Percentiles rank a stretch among this genome's conserved stretches.
Evolutionary conservation across 495 filamentous ascomycete genomes (phyloP).

Genomic region (Neurospora sp.): DNA sequence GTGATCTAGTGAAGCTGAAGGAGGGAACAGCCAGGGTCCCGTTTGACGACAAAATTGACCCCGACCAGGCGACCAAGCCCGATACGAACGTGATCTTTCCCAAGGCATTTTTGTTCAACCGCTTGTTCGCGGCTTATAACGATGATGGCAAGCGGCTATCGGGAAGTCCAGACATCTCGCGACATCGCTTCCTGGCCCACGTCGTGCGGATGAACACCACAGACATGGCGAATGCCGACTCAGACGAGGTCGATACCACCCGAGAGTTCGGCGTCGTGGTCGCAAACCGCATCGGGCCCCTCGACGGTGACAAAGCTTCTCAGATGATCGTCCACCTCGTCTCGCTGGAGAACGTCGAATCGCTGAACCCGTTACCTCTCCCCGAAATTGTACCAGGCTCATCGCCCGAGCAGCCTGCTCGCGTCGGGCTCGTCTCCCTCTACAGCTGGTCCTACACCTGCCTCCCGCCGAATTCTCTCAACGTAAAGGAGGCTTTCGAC

Average conservation of each 20-base stretch:
- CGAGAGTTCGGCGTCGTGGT: neutral
- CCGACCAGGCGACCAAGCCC: neutral
- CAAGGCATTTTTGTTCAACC: neutral
- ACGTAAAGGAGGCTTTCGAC: constrained; percentile 18
- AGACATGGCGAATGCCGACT: neutral
- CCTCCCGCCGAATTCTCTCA: constrained; percentile 25
- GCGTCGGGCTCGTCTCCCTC: constrained; percentile 30
- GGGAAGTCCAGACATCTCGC: neutral
- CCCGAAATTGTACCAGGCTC: neutral
- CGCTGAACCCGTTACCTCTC: neutral
- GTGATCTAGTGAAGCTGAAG: neutral
- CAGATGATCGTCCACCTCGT: constrained; percentile 26
- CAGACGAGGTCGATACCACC: constrained; percentile 1
- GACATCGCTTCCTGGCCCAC: constrained; percentile 30
- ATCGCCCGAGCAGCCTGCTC: neutral
- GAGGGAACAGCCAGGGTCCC: neutral
- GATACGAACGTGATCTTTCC: neutral
- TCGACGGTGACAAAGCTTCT: neutral
- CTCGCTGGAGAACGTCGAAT: constrained; percentile 18
- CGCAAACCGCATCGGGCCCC: neutral
- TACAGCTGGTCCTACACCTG: constrained; percentile 36
- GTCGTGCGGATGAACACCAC: constrained; percentile 30
- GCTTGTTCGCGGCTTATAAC: neutral
- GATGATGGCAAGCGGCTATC: neutral
- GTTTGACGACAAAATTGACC: neutral